These are phyloP conservation scores for Phytophthora fragariaefolia DNA, from an alignment of 352 stramenopile genomes.

Conservation along the genomic window DNA sequence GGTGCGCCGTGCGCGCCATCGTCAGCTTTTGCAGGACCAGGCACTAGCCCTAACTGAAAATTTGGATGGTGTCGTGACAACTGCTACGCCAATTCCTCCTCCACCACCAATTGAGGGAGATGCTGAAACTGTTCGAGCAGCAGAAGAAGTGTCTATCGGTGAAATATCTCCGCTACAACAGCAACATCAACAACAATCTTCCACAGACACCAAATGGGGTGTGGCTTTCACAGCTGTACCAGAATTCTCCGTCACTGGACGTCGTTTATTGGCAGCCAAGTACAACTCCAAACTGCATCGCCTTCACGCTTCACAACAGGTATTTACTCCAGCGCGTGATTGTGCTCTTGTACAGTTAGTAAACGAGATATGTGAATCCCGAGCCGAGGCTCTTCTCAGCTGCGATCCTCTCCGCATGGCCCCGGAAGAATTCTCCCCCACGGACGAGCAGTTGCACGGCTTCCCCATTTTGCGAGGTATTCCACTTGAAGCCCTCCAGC, in stretches of 20 bases:
- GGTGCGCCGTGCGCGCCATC: slow-evolving; percentile 55
- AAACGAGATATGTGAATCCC: slow-evolving; percentile 84
- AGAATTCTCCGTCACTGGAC: slow-evolving; percentile 83
- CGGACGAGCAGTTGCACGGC: slow-evolving; percentile 63
- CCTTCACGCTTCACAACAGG: slow-evolving; percentile 68
- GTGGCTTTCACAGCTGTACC: slow-evolving; percentile 86
- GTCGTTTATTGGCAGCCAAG: slow-evolving; percentile 74
- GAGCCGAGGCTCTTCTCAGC: slow-evolving; percentile 74
- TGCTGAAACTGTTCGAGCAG: slow-evolving; percentile 43
- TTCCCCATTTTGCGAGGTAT: slow-evolving; percentile 57
- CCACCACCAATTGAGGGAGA: slow-evolving; percentile 35
- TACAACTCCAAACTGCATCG: slow-evolving; percentile 67
- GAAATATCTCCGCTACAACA: slow-evolving; percentile 40
- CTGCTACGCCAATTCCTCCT: slow-evolving; percentile 19
- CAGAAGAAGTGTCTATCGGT: slow-evolving; percentile 55
- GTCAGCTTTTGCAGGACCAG: slow-evolving; percentile 50
- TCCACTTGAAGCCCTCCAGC: slow-evolving; percentile 65
- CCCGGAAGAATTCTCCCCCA: slow-evolving; percentile 80
- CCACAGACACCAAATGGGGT: slow-evolving; percentile 80
- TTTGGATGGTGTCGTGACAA: slow-evolving; percentile 18
- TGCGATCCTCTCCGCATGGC: slow-evolving; percentile 88
- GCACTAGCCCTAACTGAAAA: slow-evolving; percentile 27
- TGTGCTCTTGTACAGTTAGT: slow-evolving; percentile 81
- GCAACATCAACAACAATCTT: slow-evolving; percentile 24
- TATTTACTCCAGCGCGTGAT: slow-evolving; percentile 76